Percentiles rank a stretch among this genome's conserved stretches.
Conservation (phyloP, 345 rosid species). For the Populus nigra region DNA sequence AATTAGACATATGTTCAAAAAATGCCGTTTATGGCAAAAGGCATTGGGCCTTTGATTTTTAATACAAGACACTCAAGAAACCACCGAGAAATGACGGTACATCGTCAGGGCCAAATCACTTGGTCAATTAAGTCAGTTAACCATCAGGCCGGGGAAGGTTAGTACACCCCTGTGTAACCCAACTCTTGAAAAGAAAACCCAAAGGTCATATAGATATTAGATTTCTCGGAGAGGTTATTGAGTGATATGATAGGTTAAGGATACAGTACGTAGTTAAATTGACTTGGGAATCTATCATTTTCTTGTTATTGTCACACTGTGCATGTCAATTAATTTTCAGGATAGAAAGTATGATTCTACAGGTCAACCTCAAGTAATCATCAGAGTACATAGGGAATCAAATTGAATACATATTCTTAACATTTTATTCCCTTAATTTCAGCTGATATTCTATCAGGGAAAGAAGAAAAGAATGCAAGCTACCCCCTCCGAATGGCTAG, state of each 20-base stretch:
- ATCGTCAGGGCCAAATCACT: background rate
- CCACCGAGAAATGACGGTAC: background rate
- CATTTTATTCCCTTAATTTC: conserved; percentile 17
- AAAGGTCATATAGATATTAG: background rate
- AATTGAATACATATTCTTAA: background rate
- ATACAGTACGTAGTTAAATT: background rate
- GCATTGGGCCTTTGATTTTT: background rate
- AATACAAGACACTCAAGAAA: background rate
- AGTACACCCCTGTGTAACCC: background rate
- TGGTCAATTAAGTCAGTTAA: background rate
- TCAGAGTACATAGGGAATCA: conserved; percentile 19
- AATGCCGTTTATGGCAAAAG: background rate
- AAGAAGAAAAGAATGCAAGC: background rate
- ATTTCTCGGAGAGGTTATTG: background rate
- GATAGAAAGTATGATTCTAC: conserved; percentile 2
- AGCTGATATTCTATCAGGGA: background rate
- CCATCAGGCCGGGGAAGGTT: no score
- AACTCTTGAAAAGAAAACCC: background rate
- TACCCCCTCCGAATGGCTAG: background rate
- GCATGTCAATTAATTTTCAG: background rate
- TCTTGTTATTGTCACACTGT: background rate
- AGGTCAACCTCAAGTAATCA: conserved; percentile 10
- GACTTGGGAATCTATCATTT: background rate
- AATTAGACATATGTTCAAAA: background rate
- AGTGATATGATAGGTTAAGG: background rate